Base-by-base conservation (phyloP, 352 stramenopile species). In the Blastocystis sp. region DNA sequence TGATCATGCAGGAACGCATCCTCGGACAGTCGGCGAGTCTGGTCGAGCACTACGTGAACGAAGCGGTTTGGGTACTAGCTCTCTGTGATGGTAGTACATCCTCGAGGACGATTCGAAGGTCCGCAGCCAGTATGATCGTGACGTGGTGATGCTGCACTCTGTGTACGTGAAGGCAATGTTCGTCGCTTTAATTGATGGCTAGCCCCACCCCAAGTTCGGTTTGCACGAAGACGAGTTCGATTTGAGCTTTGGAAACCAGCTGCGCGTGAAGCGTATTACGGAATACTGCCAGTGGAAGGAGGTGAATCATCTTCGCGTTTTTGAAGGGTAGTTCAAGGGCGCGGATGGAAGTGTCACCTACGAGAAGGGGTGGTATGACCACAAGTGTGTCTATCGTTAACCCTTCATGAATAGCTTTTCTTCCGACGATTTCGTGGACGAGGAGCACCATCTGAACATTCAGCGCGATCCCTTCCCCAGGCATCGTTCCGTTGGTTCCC, bases 241-340 rank as follows among this genome's bases (percentile, higher is more conserved):
- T 87, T 38, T 87, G 19, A 60, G 24, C 40, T 87, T 87, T 87
- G 77, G 62, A 87, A 87, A 77, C 6, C 77, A 87, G 59, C 21
- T 87, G 62, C 77, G 62, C n/a, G 77, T 87, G n/a, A 21, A 21
- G 48, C 59, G 77, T 61, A 28, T 77, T 17, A 77, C 65, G 7
- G 77, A 87, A 34, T 87, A 87, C 40, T 87, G 77, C 38, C 77
- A 87, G 34, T 87, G 77, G 77, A 63, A 78, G 3, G 77, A 87
- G 40, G 65, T 87, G 43, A 6, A 4, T n/a, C 14, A 48, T 9
- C 7, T 52, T 52, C 45, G 7, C 11, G 1, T 64, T 9, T n/a
- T 59, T 38, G 11, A 34, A 1, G 19, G 2, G 21, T 61, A 77
- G 66, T 57, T 40, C 14, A 59, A 60, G n/a, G 9, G 9, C 14